phyloP scores from a whole-genome alignment of 352 stramenopile genomes.

The Phytophthora pistaciae region DNA sequence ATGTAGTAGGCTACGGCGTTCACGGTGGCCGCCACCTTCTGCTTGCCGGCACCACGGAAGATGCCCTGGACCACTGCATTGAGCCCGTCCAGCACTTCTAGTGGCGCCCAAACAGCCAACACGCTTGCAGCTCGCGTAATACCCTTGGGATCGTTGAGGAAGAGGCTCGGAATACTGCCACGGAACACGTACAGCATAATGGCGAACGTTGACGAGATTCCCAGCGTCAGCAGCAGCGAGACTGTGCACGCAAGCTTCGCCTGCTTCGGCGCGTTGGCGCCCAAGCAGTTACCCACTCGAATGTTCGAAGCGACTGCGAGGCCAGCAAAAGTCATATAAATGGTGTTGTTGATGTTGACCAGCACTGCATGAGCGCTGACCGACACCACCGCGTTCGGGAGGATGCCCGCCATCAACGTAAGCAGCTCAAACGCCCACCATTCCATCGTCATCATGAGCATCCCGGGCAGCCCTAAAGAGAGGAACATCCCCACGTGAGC shows the following conservation, averaged over 20 bases:
- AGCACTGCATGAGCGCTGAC: constrained; percentile 72
- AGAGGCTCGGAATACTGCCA: constrained; percentile 35
- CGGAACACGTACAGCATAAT: constrained; percentile 35
- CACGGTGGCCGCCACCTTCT: constrained; percentile 63
- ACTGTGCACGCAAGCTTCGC: constrained; percentile 53
- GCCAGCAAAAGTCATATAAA: constrained; percentile 77
- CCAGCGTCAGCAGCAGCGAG: constrained; percentile 43
- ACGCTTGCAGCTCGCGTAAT: constrained; percentile 49
- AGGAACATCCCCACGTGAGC: constrained; percentile 51
- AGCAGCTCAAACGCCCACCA: constrained; percentile 80
- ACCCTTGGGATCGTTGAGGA: constrained; percentile 55
- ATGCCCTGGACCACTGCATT: constrained; percentile 71
- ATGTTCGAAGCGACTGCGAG: constrained; percentile 63
- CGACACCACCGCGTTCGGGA: constrained; percentile 58
- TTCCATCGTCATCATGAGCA: constrained; percentile 73
- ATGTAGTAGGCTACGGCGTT: constrained; percentile 84
- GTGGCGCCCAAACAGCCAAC: constrained; percentile 52
- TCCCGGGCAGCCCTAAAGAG: constrained; percentile 25
- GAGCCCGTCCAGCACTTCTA: constrained; percentile 61
- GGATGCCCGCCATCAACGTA: constrained; percentile 56
- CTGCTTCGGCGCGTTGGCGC: constrained; percentile 50
- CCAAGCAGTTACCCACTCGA: constrained; percentile 71
- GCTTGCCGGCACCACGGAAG: constrained; percentile 69
- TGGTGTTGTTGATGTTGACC: constrained; percentile 65
- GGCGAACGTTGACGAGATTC: constrained; percentile 36